Percentiles rank a stretch among this genome's conserved stretches.
Evolutionary conservation across 495 filamentous ascomycete genomes (phyloP).

Genomic region (Tuber aestivum): DNA sequence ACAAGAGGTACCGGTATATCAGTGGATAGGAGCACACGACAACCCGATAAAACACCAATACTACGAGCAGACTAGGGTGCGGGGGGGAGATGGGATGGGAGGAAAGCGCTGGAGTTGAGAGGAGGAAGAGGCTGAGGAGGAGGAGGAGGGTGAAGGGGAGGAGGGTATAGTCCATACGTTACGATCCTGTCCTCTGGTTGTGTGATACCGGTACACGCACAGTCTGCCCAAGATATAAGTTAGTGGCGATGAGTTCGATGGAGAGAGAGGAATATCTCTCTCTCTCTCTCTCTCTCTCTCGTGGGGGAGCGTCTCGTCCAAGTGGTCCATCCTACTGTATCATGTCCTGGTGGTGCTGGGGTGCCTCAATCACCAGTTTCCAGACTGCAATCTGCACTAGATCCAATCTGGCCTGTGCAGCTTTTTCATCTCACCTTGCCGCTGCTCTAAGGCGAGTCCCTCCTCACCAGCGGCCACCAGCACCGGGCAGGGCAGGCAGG

Average conservation of each 20-base stretch:
- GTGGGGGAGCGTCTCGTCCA: neutral
- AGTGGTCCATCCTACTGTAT: neutral
- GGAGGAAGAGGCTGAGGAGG: neutral
- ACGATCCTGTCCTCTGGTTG: neutral
- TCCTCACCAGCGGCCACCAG: neutral
- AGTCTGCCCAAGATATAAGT: neutral
- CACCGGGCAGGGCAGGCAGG: neutral
- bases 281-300: neutral
- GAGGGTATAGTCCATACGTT: neutral
- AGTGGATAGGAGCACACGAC: neutral
- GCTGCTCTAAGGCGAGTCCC: neutral
- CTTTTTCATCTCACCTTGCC: neutral
- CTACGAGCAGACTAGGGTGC: too few species aligned
- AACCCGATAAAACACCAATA: slow-evolving; percentile 1
- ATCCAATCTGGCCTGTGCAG: slow-evolving; percentile 2
- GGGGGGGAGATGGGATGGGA: neutral
- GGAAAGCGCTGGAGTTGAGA: neutral
- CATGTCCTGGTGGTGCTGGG: neutral
- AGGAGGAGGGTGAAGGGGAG: neutral
- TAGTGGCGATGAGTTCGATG: neutral
- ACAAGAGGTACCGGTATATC: too few species aligned
- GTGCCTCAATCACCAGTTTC: neutral
- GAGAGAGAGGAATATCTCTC: neutral
- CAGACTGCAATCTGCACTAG: neutral
- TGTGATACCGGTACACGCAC: neutral